phyloP scores from a whole-genome alignment of 495 filamentous ascomycete species.

The Aspergillus nanangensis region DNA sequence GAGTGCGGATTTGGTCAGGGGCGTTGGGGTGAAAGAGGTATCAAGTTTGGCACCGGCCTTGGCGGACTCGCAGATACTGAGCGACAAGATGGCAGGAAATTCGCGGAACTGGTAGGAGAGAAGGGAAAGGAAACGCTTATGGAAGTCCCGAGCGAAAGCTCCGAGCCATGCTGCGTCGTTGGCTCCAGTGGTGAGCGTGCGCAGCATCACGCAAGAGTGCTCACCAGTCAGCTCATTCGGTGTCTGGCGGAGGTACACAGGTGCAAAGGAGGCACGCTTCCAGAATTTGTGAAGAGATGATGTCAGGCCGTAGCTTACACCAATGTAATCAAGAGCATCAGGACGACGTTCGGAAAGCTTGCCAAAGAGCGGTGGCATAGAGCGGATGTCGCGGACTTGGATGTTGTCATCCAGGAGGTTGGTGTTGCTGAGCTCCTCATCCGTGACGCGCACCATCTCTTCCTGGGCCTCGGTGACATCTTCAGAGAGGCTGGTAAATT shows the following conservation, averaged over 20 bases:
- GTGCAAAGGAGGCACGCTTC: constrained; percentile 81
- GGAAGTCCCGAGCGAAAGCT: constrained; percentile 89
- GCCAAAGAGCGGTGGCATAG: constrained; percentile 90
- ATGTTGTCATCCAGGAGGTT: constrained; percentile 83
- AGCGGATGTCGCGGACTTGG: constrained; percentile 81
- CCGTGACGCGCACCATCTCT: constrained; percentile 74
- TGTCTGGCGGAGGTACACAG: constrained; percentile 94
- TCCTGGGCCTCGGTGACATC: constrained; percentile 41
- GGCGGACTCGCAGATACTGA: constrained; percentile 86
- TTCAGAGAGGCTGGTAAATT: constrained; percentile 79
- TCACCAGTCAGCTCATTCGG: constrained; percentile 95
- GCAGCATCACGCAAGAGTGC: constrained; percentile 96
- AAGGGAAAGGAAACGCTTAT: constrained; percentile 79
- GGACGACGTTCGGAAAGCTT: constrained; percentile 82
- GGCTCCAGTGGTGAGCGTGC: constrained; percentile 55
- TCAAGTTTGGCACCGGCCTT: constrained; percentile 63
- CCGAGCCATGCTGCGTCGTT: constrained; percentile 78
- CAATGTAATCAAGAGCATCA: constrained; percentile 81
- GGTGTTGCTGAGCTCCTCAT: constrained; percentile 73
- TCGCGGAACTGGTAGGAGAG: constrained; percentile 88
- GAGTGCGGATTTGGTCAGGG: constrained; percentile 65
- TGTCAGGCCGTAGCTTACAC: constrained; percentile 93
- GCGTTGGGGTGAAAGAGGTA: constrained; percentile 38
- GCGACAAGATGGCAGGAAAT: constrained; percentile 74
- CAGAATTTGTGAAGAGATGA: constrained; percentile 91